Conservation (phyloP, 2,329 filamentous ascomycete species). For the Colletotrichum nymphaeae region DNA sequence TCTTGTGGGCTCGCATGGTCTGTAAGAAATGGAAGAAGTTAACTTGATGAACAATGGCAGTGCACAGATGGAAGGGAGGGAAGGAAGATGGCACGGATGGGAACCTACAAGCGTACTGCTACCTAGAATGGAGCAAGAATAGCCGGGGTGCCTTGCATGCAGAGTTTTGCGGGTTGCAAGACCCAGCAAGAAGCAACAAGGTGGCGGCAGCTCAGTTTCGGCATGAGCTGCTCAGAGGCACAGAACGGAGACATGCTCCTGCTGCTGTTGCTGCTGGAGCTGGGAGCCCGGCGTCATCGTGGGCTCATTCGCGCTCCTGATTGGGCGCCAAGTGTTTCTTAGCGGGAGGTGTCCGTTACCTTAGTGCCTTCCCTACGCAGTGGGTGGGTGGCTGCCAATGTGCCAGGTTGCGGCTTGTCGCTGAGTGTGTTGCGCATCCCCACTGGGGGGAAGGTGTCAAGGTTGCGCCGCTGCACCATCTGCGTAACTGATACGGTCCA, state of each 20-base stretch:
- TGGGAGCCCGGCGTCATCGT: slow-evolving; percentile 21
- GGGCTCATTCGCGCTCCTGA: neutral
- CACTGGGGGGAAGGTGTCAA: neutral
- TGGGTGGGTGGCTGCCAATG: neutral
- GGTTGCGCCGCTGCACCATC: neutral
- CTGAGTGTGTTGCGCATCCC: neutral
- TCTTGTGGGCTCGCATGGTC: neutral
- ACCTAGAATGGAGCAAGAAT: slow-evolving; percentile 11
- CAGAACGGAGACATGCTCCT: neutral
- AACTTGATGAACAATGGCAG: neutral
- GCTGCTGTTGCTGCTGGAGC: neutral
- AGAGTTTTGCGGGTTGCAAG: slow-evolving; percentile 22
- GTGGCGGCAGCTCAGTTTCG: slow-evolving; percentile 3
- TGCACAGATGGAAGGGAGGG: neutral
- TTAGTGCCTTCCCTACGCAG: neutral
- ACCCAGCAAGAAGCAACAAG: neutral
- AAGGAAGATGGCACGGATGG: neutral
- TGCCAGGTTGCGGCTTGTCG: neutral
- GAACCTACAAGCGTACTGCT: neutral
- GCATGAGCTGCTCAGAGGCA: slow-evolving; percentile 13
- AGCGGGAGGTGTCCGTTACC: neutral
- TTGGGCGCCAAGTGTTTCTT: slow-evolving; percentile 3
- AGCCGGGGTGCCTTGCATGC: slow-evolving; percentile 32
- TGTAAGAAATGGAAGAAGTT: neutral
- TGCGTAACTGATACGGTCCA: slow-evolving; percentile 17